These are phyloP conservation scores for Aureobasidium zeae DNA, from an alignment of 2,329 filamentous ascomycete species.

Conservation along the genomic window DNA sequence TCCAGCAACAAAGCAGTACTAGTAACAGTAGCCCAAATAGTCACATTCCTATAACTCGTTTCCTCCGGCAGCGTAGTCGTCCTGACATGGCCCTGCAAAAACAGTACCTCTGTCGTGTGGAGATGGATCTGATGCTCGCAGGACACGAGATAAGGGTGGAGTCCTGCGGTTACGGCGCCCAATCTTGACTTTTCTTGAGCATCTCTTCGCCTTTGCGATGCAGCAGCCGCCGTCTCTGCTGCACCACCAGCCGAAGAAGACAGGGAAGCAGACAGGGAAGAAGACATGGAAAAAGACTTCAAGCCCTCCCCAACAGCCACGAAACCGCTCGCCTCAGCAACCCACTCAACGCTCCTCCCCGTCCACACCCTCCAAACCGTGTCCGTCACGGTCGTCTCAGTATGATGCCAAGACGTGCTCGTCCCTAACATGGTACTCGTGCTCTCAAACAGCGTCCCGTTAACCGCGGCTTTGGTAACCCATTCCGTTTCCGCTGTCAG, in stretches of 20 bases:
- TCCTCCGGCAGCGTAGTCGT: neutral
- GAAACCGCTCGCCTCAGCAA: neutral
- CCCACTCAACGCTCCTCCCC: neutral
- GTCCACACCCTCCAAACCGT: neutral
- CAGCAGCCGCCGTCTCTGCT: neutral
- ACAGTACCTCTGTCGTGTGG: neutral
- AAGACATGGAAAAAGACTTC: too few relatives aligned
- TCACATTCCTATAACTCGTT: neutral
- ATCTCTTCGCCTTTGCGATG: neutral
- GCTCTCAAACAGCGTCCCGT: neutral
- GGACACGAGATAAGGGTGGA: neutral
- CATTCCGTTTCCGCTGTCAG: neutral
- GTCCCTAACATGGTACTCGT: neutral
- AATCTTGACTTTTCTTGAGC: neutral
- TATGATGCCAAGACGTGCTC: neutral
- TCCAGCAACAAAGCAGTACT: too few relatives aligned
- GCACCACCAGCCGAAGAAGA: too few relatives aligned
- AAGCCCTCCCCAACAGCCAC: neutral
- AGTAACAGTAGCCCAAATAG: neutral
- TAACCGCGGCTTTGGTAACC: neutral
- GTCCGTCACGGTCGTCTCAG: neutral
- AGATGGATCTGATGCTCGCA: neutral
- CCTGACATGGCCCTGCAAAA: neutral
- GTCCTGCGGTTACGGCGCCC: neutral
- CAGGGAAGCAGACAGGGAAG: too few relatives aligned